Conservation (phyloP, 768 basidiomycete species). For the Boletus vinaceobasis region DNA sequence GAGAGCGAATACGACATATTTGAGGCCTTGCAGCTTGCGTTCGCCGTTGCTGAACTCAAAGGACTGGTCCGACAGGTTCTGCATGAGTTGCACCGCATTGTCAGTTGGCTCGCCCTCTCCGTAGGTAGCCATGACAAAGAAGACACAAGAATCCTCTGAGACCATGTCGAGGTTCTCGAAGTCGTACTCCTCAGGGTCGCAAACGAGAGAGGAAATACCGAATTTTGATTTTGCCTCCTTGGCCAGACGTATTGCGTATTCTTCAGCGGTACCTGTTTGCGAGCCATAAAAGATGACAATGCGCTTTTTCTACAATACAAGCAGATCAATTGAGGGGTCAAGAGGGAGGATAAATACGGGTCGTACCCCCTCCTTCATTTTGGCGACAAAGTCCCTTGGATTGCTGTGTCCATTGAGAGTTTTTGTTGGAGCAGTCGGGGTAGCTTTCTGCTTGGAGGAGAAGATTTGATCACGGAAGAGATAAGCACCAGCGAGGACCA, state of each 20-base stretch:
- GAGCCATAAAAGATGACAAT: constrained; percentile 97
- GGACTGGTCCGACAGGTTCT: constrained; percentile 81
- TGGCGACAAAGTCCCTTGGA: constrained; percentile 90
- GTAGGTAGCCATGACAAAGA: constrained; percentile 98
- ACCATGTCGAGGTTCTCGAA: constrained; percentile 93
- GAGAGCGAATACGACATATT: constrained; percentile 92
- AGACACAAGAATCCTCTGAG: constrained; percentile 80
- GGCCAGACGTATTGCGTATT: constrained; percentile 94
- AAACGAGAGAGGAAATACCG: constrained; percentile 92
- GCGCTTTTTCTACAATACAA: constrained; percentile 77
- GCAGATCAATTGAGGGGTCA: constrained; percentile 1
- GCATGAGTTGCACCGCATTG: constrained; percentile 92
- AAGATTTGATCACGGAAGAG: constrained; percentile 84
- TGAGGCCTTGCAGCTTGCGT: constrained; percentile 74
- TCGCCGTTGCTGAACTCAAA: constrained; percentile 85
- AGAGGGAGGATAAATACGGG: constrained; percentile 1
- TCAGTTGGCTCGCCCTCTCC: constrained; percentile 99
- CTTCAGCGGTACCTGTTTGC: constrained; percentile 97
- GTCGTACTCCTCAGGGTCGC: constrained; percentile 98
- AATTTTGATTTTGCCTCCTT: constrained; percentile 98
- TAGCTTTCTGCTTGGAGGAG: constrained; percentile 57
- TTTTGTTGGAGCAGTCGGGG: constrained; percentile 44
- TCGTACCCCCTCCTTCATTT: constrained; percentile 90
- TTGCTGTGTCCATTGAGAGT: constrained; percentile 68
- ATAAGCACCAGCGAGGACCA: constrained; percentile 72